Evolutionary conservation across 2,329 filamentous ascomycete species (phyloP).

Genomic region (Raffaelea ambrosiae): DNA sequence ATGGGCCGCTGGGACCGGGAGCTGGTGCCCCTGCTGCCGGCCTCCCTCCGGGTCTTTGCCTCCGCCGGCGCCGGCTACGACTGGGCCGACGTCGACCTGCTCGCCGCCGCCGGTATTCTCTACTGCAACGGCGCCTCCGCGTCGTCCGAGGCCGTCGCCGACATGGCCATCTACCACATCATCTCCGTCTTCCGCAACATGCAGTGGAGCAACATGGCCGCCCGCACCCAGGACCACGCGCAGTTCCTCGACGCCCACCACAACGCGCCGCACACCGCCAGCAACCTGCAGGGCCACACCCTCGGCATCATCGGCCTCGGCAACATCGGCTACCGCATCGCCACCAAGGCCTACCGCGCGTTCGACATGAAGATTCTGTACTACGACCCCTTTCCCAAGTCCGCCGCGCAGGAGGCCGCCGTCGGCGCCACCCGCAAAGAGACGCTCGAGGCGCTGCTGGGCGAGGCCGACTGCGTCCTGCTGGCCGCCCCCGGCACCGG

Average conservation of each 20-base stretch:
- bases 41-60: slow-evolving; percentile 52
- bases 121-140: slow-evolving; percentile 68
- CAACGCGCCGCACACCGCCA: slow-evolving; percentile 30
- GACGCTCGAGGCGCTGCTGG: slow-evolving; percentile 36
- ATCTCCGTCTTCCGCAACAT: slow-evolving; percentile 62
- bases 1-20: slow-evolving; percentile 17
- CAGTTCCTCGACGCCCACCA: slow-evolving; percentile 19
- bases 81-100: slow-evolving; percentile 53
- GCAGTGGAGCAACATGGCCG: slow-evolving; percentile 53
- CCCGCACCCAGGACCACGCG: slow-evolving; percentile 24
- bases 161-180: slow-evolving; percentile 61
- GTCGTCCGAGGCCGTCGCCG: slow-evolving; percentile 63
- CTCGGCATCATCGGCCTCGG: slow-evolving; percentile 54
- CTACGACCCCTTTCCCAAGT: slow-evolving; percentile 34
- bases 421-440: slow-evolving; percentile 31
- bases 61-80: slow-evolving; percentile 59
- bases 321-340: slow-evolving; percentile 43
- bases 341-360: slow-evolving; percentile 41
- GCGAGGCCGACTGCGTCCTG: slow-evolving; percentile 38
- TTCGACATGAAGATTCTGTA: slow-evolving; percentile 53
- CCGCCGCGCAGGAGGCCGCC: slow-evolving; percentile 29
- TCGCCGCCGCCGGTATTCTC: slow-evolving; percentile 50
- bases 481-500: slow-evolving; percentile 40
- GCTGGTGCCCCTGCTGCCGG: slow-evolving; percentile 37
- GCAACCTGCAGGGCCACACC: slow-evolving; percentile 43